A percentile compares a stretch with the other conserved stretches of the same genome.
Evolutionary conservation across 2,329 filamentous ascomycete species (phyloP).

Genomic region (Aureobasidium sp.): DNA sequence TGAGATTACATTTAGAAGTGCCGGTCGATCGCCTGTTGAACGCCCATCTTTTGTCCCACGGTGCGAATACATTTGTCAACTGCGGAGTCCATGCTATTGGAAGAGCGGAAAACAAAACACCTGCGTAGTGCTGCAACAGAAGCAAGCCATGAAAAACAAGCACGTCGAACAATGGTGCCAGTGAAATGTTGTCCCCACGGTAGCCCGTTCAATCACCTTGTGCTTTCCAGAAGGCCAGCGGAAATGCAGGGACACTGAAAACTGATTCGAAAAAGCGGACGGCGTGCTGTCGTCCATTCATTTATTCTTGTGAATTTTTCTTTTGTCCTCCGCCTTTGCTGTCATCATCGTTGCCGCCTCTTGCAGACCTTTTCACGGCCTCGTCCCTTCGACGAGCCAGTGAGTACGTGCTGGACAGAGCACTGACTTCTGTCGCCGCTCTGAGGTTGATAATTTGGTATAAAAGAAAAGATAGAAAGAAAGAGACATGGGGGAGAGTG

Average conservation of each 20-base stretch:
- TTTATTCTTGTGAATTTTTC: constrained; percentile 6
- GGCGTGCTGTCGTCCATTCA: constrained; percentile 10
- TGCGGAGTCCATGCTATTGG: background rate
- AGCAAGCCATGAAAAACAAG: background rate
- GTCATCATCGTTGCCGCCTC: constrained; percentile 10
- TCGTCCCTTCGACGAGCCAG: background rate
- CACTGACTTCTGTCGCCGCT: constrained; percentile 8
- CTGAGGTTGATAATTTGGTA: constrained; percentile 9
- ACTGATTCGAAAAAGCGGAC: constrained; percentile 4
- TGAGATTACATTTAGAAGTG: constrained; percentile 14
- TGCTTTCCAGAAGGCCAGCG: background rate
- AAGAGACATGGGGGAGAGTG: constrained; percentile 5
- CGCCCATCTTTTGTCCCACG: background rate
- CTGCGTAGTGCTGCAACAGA: background rate
- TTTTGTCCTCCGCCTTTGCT: constrained; percentile 6
- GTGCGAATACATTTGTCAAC: background rate
- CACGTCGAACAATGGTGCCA: background rate
- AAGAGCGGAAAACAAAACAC: background rate
- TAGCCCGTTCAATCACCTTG: background rate
- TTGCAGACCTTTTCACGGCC: constrained; percentile 6
- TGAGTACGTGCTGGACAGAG: background rate
- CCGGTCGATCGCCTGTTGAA: background rate
- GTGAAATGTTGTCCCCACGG: background rate
- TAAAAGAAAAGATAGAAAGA: constrained; percentile 11
- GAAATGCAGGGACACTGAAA: background rate